phyloP scores from a whole-genome alignment of 169 alveolate genomes.

The Eimeria praecox region DNA sequence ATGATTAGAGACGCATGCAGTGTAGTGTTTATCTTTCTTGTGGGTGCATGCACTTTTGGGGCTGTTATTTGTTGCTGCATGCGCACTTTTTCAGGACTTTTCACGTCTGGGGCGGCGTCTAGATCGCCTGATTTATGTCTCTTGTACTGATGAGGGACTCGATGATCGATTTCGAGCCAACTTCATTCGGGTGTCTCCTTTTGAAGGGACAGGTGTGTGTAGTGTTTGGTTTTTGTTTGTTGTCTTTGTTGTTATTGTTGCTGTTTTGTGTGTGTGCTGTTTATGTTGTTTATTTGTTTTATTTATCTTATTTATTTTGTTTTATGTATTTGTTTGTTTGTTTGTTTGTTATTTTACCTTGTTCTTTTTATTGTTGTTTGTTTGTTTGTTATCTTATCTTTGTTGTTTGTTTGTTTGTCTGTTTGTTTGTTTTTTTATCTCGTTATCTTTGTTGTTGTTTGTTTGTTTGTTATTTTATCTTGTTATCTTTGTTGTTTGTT shows the following conservation, averaged over 20 bases:
- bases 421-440: too few species aligned
- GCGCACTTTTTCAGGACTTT: conserved; percentile 65
- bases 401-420: too few species aligned
- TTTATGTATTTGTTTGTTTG: background rate
- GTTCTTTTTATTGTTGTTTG: background rate
- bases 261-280: background rate
- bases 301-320: background rate
- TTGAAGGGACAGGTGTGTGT: conserved; percentile 67
- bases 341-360: background rate
- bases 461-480: too few species aligned
- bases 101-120: conserved; percentile 91
- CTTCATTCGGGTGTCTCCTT: conserved; percentile 77
- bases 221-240: background rate
- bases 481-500: too few species aligned
- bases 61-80: background rate
- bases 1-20: too few species aligned
- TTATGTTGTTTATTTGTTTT: background rate
- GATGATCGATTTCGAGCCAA: conserved; percentile 69
- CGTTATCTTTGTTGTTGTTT: too few species aligned
- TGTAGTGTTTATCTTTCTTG: too few species aligned
- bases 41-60: background rate
- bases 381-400: too few species aligned
- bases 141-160: conserved; percentile 90
- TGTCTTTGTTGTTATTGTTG: background rate
- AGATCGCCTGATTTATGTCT: conserved; percentile 91